Conservation (phyloP, 441 rosid species). For the Theobroma grandiflorum region DNA sequence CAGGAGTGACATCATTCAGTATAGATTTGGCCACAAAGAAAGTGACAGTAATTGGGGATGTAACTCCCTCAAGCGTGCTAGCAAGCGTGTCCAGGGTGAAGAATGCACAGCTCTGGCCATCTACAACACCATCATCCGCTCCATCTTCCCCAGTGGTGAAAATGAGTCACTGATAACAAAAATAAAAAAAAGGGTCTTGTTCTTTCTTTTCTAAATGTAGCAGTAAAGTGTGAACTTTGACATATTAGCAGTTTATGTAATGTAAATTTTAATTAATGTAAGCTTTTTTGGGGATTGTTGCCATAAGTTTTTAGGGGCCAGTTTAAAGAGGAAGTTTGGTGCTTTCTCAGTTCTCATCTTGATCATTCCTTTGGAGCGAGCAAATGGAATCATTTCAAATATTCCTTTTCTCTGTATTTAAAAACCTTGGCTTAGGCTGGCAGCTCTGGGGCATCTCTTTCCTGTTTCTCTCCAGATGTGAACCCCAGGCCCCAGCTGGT, state of each 20-base stretch:
- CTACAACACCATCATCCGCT: slow-evolving; percentile 29
- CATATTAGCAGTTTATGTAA: slow-evolving; percentile 7
- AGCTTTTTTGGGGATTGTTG: slow-evolving; percentile 13
- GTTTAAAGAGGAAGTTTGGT: slow-evolving; percentile 19
- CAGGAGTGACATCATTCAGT: slow-evolving; percentile 89
- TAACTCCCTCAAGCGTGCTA: slow-evolving; percentile 74
- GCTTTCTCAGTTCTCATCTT: slow-evolving; percentile 8
- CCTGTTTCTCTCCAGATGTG: slow-evolving; percentile 14
- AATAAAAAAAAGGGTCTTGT: neutral
- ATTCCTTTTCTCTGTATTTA: slow-evolving; percentile 19
- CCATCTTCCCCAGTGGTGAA: slow-evolving; percentile 24
- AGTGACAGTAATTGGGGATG: slow-evolving; percentile 83
- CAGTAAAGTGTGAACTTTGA: neutral
- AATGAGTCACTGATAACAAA: slow-evolving; percentile 16
- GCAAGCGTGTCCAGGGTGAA: slow-evolving; percentile 80
- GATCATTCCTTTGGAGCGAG: slow-evolving; percentile 23
- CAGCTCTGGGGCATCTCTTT: slow-evolving; percentile 20
- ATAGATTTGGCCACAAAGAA: slow-evolving; percentile 84
- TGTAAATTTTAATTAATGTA: slow-evolving; percentile 20
- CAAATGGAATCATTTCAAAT: slow-evolving; percentile 20
- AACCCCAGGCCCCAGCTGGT: slow-evolving; percentile 1
- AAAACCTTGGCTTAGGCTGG: slow-evolving; percentile 29
- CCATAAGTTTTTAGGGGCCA: slow-evolving; percentile 2
- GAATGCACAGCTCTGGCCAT: slow-evolving; percentile 89
- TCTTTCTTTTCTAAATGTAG: neutral